These are phyloP conservation scores for Tricholoma flavovirens DNA, from an alignment of 768 basidiomycete genomes.

Conservation along the genomic window DNA sequence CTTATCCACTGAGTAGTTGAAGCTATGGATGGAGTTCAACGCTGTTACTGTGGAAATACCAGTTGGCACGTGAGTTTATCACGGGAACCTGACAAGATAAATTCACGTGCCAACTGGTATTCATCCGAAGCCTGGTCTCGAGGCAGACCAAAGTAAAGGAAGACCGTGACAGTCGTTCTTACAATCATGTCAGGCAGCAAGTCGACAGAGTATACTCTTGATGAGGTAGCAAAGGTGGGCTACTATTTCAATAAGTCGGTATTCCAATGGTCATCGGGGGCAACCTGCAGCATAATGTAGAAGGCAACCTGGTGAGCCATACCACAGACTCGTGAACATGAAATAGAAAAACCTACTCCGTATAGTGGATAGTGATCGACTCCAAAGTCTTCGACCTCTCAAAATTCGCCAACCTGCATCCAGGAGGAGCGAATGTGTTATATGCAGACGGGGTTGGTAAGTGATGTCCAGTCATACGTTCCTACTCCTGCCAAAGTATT, in stretches of 20 bases:
- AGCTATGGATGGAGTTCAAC: too few species aligned
- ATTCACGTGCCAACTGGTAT: too few species aligned
- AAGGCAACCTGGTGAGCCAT: constrained; percentile 68
- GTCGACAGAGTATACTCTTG: constrained; percentile 38
- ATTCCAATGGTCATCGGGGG: neutral
- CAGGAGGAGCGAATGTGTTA: constrained; percentile 74
- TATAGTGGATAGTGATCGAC: constrained; percentile 78
- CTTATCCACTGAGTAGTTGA: too few species aligned
- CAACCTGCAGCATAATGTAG: constrained; percentile 70
- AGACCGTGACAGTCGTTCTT: too few species aligned
- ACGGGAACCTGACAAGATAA: too few species aligned
- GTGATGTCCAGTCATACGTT: constrained; percentile 18
- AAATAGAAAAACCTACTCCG: neutral
- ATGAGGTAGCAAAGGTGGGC: constrained; percentile 66
- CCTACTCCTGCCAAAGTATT: neutral
- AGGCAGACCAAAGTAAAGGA: too few species aligned
- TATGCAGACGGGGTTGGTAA: constrained; percentile 60
- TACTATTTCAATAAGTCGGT: neutral
- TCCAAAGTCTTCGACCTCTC: constrained; percentile 78
- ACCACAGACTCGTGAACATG: neutral
- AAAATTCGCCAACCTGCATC: constrained; percentile 79
- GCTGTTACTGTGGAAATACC: too few species aligned
- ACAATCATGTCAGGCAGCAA: neutral
- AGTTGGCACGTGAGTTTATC: too few species aligned
- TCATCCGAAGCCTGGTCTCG: too few species aligned